These are phyloP conservation scores for Scheffersomyces lignicola DNA, from an alignment of 1,139 yeast species.

Conservation along the genomic window DNA sequence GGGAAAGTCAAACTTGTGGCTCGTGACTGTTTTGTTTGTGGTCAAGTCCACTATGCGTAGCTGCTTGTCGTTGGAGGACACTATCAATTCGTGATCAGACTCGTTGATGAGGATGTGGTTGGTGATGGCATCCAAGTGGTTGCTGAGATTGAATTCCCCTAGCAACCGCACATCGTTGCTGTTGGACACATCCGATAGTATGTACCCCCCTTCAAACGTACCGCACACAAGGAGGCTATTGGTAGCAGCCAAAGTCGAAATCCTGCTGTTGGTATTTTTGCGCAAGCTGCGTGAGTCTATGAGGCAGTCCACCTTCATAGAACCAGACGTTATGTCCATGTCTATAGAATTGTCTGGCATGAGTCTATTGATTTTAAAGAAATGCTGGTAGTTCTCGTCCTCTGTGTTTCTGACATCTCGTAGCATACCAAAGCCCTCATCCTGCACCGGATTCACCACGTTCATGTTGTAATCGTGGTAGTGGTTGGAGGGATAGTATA, in stretches of 20 bases:
- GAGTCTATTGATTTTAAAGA: slow-evolving; percentile 38
- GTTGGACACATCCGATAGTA: slow-evolving; percentile 34
- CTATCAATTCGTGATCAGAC: slow-evolving; percentile 25
- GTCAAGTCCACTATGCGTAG: slow-evolving; percentile 42
- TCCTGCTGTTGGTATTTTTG: slow-evolving; percentile 35
- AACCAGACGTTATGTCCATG: slow-evolving; percentile 9
- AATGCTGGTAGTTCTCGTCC: slow-evolving; percentile 29
- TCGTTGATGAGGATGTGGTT: slow-evolving; percentile 47
- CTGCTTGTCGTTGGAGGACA: slow-evolving; percentile 52
- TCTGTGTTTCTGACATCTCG: slow-evolving; percentile 14
- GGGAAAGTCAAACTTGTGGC: slow-evolving; percentile 40
- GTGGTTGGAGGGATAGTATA: slow-evolving; percentile 43
- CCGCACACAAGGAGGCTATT: slow-evolving; percentile 49
- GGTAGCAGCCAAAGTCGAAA: slow-evolving; percentile 51
- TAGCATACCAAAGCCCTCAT: too few species aligned
- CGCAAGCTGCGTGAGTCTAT: slow-evolving; percentile 39
- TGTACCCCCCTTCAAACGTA: slow-evolving; percentile 55
- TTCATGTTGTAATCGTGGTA: slow-evolving; percentile 34
- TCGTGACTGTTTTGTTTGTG: slow-evolving; percentile 14
- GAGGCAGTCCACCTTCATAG: slow-evolving; percentile 35
- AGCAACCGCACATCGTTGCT: slow-evolving; percentile 22
- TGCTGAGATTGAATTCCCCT: slow-evolving; percentile 44
- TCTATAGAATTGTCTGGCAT: slow-evolving; percentile 24
- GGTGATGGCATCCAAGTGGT: slow-evolving; percentile 52
- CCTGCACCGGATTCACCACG: too few species aligned